Percentiles rank a stretch among this genome's conserved stretches.
phyloP scores from a whole-genome alignment of 2,329 filamentous ascomycete genomes.

The Aspergillus novoparasiticus region DNA sequence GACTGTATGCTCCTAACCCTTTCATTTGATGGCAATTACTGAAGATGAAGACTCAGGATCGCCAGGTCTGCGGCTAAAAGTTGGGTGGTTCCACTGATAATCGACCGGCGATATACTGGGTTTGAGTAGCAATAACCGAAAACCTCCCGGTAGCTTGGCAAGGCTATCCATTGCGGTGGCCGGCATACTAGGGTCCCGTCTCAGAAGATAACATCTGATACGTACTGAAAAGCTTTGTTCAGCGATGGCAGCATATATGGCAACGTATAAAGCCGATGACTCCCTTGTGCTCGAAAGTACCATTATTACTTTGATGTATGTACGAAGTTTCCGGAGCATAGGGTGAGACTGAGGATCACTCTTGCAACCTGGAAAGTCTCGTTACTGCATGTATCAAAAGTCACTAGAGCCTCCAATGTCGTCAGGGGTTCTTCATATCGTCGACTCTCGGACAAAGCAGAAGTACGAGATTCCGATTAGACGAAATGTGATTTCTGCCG shows the following conservation, averaged over 20 bases:
- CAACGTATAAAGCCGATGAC: not conserved
- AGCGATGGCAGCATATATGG: not conserved
- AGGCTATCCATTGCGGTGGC: not conserved
- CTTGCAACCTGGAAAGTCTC: not conserved
- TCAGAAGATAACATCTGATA: not conserved
- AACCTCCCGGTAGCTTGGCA: not conserved
- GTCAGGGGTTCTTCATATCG: constrained; percentile 22
- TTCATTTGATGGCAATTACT: not conserved
- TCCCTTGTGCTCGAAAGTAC: not conserved
- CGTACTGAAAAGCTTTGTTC: not conserved
- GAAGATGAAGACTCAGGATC: not conserved
- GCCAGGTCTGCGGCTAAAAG: too few species aligned
- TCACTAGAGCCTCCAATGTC: constrained; percentile 12
- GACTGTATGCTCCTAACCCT: too few species aligned
- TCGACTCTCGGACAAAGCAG: constrained; percentile 31
- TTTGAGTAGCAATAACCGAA: not conserved
- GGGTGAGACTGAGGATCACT: not conserved
- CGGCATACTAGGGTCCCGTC: not conserved
- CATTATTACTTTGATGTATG: not conserved
- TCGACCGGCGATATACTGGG: not conserved
- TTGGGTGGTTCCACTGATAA: not conserved
- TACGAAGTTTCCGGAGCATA: not conserved
- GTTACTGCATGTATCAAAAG: not conserved
- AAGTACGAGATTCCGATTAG: constrained; percentile 33
- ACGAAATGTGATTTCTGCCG: constrained; percentile 31